Evolutionary conservation across 2,329 filamentous ascomycete genomes (phyloP).

Genomic region (Talaromyces sp.): DNA sequence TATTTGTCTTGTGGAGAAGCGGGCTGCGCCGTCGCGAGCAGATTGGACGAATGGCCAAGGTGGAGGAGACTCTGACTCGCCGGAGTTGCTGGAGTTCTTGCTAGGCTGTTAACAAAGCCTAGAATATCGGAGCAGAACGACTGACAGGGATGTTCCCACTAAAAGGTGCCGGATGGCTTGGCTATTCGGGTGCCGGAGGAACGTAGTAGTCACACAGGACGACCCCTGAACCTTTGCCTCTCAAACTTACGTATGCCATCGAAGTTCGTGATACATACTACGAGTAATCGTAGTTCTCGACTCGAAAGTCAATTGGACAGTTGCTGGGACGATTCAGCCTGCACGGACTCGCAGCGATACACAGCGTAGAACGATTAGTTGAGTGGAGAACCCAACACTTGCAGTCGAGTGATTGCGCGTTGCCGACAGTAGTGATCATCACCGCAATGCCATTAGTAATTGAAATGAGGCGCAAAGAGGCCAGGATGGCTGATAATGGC

Average conservation of each 20-base stretch:
- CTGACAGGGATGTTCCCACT: constrained; percentile 10
- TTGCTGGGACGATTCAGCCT: neutral
- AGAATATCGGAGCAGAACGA: no score
- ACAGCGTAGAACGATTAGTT: neutral
- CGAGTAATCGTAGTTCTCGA: neutral
- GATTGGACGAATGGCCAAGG: neutral
- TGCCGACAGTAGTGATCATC: constrained; percentile 2
- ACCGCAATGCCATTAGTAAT: neutral
- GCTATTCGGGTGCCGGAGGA: constrained; percentile 3
- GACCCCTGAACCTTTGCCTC: neutral
- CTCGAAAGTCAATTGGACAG: neutral
- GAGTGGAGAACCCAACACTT: neutral
- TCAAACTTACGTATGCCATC: no score
- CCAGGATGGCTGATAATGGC: neutral
- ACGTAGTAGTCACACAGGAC: neutral
- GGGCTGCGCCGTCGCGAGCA: constrained; percentile 3
- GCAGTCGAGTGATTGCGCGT: neutral
- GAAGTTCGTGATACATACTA: neutral
- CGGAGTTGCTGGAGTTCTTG: neutral
- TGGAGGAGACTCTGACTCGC: neutral
- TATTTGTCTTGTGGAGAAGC: constrained; percentile 7
- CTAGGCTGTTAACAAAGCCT: neutral
- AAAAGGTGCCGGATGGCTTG: neutral
- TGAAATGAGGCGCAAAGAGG: neutral
- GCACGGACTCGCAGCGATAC: neutral